A percentile compares a stretch with the other conserved stretches of the same genome.
These are phyloP conservation scores for Colletotrichum acutatum DNA, from an alignment of 2,329 filamentous ascomycete genomes.

Conservation along the genomic window DNA sequence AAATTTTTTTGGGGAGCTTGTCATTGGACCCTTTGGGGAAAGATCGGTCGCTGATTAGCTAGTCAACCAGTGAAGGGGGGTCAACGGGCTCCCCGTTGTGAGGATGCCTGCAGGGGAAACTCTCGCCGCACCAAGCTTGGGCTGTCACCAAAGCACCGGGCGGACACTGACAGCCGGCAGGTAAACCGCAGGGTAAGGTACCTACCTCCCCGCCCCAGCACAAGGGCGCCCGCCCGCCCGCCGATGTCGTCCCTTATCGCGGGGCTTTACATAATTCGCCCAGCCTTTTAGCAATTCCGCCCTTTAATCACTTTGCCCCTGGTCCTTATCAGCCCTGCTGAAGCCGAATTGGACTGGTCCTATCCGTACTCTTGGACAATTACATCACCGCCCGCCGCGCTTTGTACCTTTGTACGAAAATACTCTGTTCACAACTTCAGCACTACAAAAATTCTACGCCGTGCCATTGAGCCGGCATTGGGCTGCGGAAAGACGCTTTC, in stretches of 20 bases:
- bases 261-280: constrained; percentile 28
- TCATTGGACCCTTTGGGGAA: constrained; percentile 34
- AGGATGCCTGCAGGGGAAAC: constrained; percentile 18
- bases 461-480: constrained; percentile 16
- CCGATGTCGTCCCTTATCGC: constrained; percentile 34
- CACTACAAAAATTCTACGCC: background rate
- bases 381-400: constrained; percentile 15
- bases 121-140: background rate
- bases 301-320: background rate
- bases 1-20: constrained; percentile 32
- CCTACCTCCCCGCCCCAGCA: background rate
- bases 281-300: background rate
- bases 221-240: background rate
- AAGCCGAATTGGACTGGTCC: constrained; percentile 1
- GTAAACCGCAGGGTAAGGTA: background rate
- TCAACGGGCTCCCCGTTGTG: background rate
- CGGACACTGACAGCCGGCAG: background rate
- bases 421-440: background rate
- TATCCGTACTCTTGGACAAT: background rate
- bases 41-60: constrained; percentile 21
- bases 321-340: constrained; percentile 32
- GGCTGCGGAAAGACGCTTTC: background rate
- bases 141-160: background rate
- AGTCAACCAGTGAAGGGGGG: background rate
- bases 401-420: background rate